phyloP scores from a whole-genome alignment of 768 basidiomycete genomes.

The Baorangia bicolor region DNA sequence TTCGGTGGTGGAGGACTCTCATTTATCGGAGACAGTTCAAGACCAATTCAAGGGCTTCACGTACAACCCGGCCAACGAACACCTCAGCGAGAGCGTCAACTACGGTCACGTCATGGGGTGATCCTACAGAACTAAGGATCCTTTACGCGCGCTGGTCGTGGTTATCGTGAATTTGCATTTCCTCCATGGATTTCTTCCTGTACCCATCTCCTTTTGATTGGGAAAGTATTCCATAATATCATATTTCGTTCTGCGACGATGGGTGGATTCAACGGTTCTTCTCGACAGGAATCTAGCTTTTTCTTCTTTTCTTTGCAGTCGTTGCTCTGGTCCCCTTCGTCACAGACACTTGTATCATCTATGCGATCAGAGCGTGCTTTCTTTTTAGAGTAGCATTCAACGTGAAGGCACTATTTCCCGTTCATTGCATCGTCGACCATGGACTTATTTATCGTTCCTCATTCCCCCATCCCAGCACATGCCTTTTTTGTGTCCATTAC shows the following conservation, averaged over 20 bases:
- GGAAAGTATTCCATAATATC: not conserved
- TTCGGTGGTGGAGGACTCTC: constrained; percentile 92
- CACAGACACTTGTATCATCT: constrained; percentile 8
- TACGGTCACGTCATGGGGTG: constrained; percentile 44
- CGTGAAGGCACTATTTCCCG: not conserved
- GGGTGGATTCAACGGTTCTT: not conserved
- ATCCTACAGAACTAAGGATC: not conserved
- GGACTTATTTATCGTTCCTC: constrained; percentile 16
- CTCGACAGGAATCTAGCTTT: not conserved
- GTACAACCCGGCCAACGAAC: constrained; percentile 82
- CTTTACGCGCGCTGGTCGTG: constrained; percentile 24
- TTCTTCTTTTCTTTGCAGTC: not conserved
- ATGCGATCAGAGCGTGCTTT: not conserved
- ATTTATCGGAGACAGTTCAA: constrained; percentile 92
- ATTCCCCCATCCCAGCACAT: not conserved
- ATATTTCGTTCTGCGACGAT: not conserved
- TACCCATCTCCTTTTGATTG: not conserved
- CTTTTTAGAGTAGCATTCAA: constrained; percentile 1
- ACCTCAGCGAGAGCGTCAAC: constrained; percentile 81
- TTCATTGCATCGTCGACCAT: constrained; percentile 19
- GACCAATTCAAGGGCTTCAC: constrained; percentile 93
- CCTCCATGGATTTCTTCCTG: not conserved
- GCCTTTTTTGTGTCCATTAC: not conserved
- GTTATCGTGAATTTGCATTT: constrained; percentile 4
- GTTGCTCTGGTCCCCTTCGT: not conserved